Evolutionary conservation across 495 filamentous ascomycete species (phyloP).

Genomic region (Penicillium chermesinum): DNA sequence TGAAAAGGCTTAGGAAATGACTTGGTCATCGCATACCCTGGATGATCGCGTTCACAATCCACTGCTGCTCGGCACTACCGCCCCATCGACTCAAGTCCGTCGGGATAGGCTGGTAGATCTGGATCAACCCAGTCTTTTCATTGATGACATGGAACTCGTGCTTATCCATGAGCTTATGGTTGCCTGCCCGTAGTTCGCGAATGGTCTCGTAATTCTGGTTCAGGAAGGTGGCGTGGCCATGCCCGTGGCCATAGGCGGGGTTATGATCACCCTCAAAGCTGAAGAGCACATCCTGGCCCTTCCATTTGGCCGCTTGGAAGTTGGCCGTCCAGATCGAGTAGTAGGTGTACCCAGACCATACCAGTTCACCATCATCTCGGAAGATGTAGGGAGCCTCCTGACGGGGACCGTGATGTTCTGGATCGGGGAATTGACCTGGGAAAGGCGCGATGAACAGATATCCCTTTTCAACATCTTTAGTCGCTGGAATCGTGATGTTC

Average conservation of each 20-base stretch:
- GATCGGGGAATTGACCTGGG: constrained; percentile 8
- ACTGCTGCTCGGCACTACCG: constrained; percentile 21
- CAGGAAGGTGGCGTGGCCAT: constrained; percentile 41
- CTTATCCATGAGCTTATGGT: constrained; percentile 40
- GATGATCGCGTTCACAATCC: constrained; percentile 30
- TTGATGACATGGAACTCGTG: constrained; percentile 47
- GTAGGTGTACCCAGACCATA: constrained; percentile 50
- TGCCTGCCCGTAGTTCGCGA: constrained; percentile 34
- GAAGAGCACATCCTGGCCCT: constrained; percentile 42
- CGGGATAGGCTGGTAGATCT: constrained; percentile 22
- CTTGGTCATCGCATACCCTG: constrained; percentile 32
- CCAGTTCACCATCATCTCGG: constrained; percentile 43
- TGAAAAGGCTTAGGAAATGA: too few relatives aligned
- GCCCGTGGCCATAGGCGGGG: constrained; percentile 39
- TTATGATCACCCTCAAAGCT: constrained; percentile 46
- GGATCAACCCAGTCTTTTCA: constrained; percentile 25
- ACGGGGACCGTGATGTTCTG: constrained; percentile 43
- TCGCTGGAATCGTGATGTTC: constrained; percentile 48
- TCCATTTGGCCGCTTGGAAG: constrained; percentile 29
- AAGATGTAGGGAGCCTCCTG: constrained; percentile 46
- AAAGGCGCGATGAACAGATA: constrained; percentile 47
- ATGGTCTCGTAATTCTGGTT: constrained; percentile 46
- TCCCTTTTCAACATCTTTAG: constrained; percentile 35
- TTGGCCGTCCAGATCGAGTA: constrained; percentile 42
- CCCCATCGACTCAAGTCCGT: constrained; percentile 25